Base-by-base conservation (phyloP, 2,329 filamentous ascomycete genomes). In the Nigrospora osmanthi region DNA sequence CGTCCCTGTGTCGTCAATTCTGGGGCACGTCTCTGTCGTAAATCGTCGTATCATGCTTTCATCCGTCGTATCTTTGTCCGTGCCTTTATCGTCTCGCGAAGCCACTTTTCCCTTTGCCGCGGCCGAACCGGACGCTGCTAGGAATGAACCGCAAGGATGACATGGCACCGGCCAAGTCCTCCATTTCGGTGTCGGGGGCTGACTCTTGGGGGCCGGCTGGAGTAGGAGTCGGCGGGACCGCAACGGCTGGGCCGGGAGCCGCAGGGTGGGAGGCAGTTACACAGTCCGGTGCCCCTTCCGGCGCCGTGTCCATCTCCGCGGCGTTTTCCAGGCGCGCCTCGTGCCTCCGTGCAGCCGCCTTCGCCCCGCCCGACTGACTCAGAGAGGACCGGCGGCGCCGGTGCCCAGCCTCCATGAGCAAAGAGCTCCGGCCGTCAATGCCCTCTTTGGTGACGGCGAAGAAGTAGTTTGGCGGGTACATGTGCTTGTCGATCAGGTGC, bases 401-500 rank as follows among this genome's bases (percentile, higher is more conserved):
- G 52, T 73, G 70, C 6, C 69, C 65, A 11, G 67, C 63, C n/a
- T 83, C 76, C 40, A 80, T 71, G 12, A 97, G 71, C 66, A 98
- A 80, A 15, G 89, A 95, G 37, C 74, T 81, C 42, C 87, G 80
- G 40, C 84, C 84, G 58, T 96, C 91, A 49, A 96, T 87, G n/a
- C 93, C 93, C 49, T 88, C 81, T 52, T 89, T 87, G 3, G 94
- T 85, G 43, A 97, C 79, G 41, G 81, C 80, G 57, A 94, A 95
- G 64, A 94, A 91, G 66, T 89, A 95, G 56, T 87, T 86, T 60
- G 80, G 81, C 11, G 90, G 91, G 59, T 93, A 98, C 67, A 84
- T 77, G 65, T 98, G 93, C 68, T 95, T 96, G 70, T 95, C 90
- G 53, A 95, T 88, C 52, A 95, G 73, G 70, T 98, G 91, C 61